Percentiles rank a stretch among this genome's conserved stretches.
Conservation (phyloP, 202 grass and related monocot species). For the Cymbopogon flexuosus region DNA sequence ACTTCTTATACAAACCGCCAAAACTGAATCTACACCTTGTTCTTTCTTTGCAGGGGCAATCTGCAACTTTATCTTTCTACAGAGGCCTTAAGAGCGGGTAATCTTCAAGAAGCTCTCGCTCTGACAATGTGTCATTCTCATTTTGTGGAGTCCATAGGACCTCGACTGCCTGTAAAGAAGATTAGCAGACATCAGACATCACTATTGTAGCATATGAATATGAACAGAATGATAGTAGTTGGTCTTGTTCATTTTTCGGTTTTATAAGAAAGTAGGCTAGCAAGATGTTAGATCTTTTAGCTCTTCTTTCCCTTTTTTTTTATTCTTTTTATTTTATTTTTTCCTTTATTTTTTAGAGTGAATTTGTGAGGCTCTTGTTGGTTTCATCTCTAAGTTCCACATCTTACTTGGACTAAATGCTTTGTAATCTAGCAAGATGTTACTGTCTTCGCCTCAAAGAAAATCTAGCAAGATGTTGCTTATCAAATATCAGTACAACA, state of each 20-base stretch:
- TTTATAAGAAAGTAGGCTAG: neutral
- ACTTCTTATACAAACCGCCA: conserved; percentile 37
- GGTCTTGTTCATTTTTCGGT: too few relatives aligned
- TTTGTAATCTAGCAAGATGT: neutral
- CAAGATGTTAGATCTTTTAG: neutral
- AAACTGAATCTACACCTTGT: conserved; percentile 34
- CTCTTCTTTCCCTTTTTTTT: neutral
- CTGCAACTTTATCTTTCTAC: conserved; percentile 16
- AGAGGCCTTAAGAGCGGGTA: conserved; percentile 85
- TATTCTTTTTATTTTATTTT: too few relatives aligned
- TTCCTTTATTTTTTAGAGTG: neutral
- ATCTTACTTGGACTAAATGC: neutral
- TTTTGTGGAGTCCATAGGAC: conserved; percentile 95
- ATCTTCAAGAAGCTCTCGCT: conserved; percentile 87
- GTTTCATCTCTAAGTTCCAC: neutral
- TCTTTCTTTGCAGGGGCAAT: neutral
- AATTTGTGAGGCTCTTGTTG: neutral
- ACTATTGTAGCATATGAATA: neutral
- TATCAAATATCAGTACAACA: neutral
- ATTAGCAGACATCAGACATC: neutral
- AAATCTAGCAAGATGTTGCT: neutral
- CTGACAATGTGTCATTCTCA: conserved; percentile 82
- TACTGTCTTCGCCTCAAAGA: neutral
- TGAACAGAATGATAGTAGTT: too few relatives aligned
- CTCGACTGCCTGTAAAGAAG: conserved; percentile 65